A percentile compares a stretch with the other conserved stretches of the same genome.
phyloP scores from a whole-genome alignment of 139 green algal genomes.

The Ettlia oleoabundans region DNA sequence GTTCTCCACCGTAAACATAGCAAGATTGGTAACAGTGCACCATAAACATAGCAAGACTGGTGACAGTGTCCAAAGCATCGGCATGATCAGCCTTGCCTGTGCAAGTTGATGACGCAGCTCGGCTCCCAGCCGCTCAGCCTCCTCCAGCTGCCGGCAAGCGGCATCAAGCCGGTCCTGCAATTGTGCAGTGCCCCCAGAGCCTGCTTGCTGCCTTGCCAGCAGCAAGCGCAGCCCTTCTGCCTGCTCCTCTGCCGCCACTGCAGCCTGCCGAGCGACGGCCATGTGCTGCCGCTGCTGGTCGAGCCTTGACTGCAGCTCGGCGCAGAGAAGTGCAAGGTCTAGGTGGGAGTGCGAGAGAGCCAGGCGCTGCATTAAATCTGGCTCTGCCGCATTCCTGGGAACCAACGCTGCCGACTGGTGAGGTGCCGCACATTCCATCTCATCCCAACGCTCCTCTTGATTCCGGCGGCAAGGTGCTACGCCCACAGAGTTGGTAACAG shows the following conservation, averaged over 20 bases:
- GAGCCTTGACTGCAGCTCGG: constrained; percentile 18
- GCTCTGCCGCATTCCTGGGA: background rate
- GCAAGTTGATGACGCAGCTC: background rate
- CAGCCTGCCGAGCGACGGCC: background rate
- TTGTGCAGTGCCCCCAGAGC: background rate
- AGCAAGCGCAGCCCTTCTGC: constrained; percentile 15
- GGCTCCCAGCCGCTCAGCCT: background rate
- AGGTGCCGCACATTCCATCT: background rate
- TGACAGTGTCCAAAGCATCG: too few species aligned
- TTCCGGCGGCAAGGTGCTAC: too few species aligned
- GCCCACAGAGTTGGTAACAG: too few species aligned
- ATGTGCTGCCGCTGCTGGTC: background rate
- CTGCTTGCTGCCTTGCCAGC: background rate
- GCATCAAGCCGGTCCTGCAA: constrained; percentile 7
- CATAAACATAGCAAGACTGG: too few species aligned
- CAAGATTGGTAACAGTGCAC: too few species aligned
- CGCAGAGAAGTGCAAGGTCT: constrained; percentile 9
- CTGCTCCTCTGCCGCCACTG: constrained; percentile 14
- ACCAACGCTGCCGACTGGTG: too few species aligned
- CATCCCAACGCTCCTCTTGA: background rate
- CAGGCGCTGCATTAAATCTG: background rate
- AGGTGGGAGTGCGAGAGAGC: background rate
- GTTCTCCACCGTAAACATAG: too few species aligned
- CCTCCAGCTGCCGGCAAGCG: constrained; percentile 10
- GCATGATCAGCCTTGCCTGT: constrained; percentile 4